A percentile compares a stretch with the other conserved stretches of the same genome.
phyloP scores from a whole-genome alignment of 495 filamentous ascomycete species.

The Collariella sp. region DNA sequence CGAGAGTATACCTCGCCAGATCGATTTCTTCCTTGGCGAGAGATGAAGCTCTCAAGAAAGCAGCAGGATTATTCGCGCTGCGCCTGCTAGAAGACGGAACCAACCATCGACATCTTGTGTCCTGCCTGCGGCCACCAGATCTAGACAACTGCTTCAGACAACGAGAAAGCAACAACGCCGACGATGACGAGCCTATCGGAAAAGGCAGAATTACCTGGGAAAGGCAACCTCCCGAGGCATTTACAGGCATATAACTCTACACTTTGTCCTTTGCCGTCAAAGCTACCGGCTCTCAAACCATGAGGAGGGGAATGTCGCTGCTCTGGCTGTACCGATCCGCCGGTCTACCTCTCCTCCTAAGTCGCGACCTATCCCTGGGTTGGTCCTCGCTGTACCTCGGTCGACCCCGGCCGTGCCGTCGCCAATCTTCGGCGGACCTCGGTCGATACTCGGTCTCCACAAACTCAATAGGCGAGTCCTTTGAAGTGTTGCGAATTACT shows the following conservation, averaged over 20 bases:
- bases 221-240: neutral
- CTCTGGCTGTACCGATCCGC: neutral
- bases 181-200: too few relatives aligned
- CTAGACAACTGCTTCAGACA: too few relatives aligned
- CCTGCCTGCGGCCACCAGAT: too few relatives aligned
- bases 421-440: neutral
- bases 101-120: too few relatives aligned
- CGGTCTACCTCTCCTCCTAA: slow-evolving; percentile 4
- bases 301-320: slow-evolving; percentile 1
- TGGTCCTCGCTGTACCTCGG: neutral
- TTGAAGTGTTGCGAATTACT: slow-evolving; percentile 2
- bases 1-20: too few relatives aligned
- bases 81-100: too few relatives aligned
- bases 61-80: too few relatives aligned
- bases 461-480: slow-evolving; percentile 3
- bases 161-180: too few relatives aligned
- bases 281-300: slow-evolving; percentile 6
- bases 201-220: neutral
- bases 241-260: neutral
- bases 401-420: neutral
- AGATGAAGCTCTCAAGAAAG: too few relatives aligned
- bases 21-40: too few relatives aligned
- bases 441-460: slow-evolving; percentile 1
- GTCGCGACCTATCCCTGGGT: neutral
- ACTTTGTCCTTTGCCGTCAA: neutral